phyloP scores from a whole-genome alignment of 1,139 yeast genomes.

The Zygosaccharomyces pseudobailii region DNA sequence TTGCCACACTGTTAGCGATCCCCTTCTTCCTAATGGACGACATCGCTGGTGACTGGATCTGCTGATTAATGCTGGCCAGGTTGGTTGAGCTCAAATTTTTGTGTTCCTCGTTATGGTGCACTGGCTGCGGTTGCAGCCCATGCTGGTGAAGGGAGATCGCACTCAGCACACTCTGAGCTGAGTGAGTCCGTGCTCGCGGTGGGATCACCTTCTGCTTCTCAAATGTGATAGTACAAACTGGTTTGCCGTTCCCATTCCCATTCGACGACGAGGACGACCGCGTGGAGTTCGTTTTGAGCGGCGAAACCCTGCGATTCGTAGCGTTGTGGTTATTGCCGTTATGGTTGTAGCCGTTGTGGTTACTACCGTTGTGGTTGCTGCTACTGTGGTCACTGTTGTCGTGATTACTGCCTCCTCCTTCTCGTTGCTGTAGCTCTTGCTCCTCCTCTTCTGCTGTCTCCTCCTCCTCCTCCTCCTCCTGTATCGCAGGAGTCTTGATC shows the following conservation, averaged over 20 bases:
- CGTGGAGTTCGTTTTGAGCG: conserved; percentile 4
- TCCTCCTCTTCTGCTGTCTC: neutral
- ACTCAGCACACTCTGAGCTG: conserved; percentile 61
- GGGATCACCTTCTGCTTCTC: conserved; percentile 49
- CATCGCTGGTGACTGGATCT: conserved; percentile 33
- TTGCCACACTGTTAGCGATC: conserved; percentile 8
- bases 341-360: too few relatives aligned
- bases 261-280: conserved; percentile 15
- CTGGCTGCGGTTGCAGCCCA: conserved; percentile 8
- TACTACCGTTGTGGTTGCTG: too few relatives aligned
- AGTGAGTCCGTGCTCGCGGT: conserved; percentile 50
- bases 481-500: conserved; percentile 15
- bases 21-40: conserved; percentile 22
- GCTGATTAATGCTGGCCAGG: conserved; percentile 24
- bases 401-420: neutral
- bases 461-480: conserved; percentile 19
- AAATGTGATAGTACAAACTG: conserved; percentile 38
- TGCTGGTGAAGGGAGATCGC: conserved; percentile 48
- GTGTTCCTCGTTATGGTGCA: conserved; percentile 10
- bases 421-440: neutral
- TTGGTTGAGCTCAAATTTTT: conserved; percentile 7
- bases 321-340: conserved; percentile 2
- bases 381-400: neutral
- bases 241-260: conserved; percentile 11
- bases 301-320: conserved; percentile 3